Percentiles rank a stretch among this genome's conserved stretches.
These are phyloP conservation scores for Orychophragmus violaceus DNA, from an alignment of 345 rosid genomes.

Conservation along the genomic window DNA sequence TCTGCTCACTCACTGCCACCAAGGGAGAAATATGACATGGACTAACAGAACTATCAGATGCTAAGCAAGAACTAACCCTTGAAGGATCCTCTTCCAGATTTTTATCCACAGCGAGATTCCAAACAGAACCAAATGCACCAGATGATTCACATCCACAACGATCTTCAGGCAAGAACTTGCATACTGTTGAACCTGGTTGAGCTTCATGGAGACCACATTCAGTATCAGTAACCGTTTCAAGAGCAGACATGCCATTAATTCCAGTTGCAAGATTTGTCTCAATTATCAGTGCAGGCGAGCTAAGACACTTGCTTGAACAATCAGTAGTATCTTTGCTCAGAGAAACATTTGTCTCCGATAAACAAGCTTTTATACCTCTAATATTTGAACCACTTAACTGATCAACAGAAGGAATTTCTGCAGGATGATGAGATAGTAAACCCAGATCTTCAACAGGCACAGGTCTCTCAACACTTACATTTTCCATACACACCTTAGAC, in stretches of 20 bases:
- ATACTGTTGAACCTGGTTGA: conserved; percentile 22
- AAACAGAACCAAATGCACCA: conserved; percentile 24
- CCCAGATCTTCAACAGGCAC: conserved; percentile 33
- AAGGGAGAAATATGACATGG: conserved; percentile 16
- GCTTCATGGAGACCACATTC: conserved; percentile 22
- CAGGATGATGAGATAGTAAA: conserved; percentile 33
- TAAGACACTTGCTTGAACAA: conserved; percentile 19
- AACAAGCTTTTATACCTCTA: conserved; percentile 25
- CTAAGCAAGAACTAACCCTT: conserved; percentile 18
- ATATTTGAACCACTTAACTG: conserved; percentile 14
- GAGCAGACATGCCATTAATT: conserved; percentile 20
- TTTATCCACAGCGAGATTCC: conserved; percentile 28
- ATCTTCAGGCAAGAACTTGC: conserved; percentile 20
- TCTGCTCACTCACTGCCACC: conserved; percentile 29
- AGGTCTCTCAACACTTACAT: conserved; percentile 28
- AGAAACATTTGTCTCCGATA: conserved; percentile 28
- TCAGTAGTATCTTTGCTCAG: conserved; percentile 20
- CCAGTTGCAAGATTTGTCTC: conserved; percentile 26
- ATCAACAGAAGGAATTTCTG: conserved; percentile 17
- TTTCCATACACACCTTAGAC: conserved; percentile 19
- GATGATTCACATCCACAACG: conserved; percentile 30
- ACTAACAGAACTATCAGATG: conserved; percentile 25
- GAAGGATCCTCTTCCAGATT: conserved; percentile 15
- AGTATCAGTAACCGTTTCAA: conserved; percentile 20
- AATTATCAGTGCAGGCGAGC: conserved; percentile 19